A percentile compares a stretch with the other conserved stretches of the same genome.
Evolutionary conservation across 2,329 filamentous ascomycete species (phyloP).

Genomic region (Stachybotrys chlorohalonatus): DNA sequence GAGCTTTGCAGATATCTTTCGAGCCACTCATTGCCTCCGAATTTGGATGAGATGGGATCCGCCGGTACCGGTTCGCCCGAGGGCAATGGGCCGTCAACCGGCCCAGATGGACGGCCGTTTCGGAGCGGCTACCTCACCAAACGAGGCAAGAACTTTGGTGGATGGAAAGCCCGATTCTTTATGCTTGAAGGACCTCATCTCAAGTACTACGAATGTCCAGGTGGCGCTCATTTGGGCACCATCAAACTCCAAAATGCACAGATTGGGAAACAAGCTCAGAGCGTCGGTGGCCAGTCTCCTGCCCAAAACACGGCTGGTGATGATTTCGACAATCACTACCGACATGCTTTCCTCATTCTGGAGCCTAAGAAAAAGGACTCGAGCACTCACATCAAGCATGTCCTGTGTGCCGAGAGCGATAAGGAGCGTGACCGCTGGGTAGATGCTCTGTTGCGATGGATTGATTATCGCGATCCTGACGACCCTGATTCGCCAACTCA

Average conservation of each 20-base stretch:
- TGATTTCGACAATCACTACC: slow-evolving; percentile 85
- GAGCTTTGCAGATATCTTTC: slow-evolving; percentile 83
- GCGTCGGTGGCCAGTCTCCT: slow-evolving; percentile 45
- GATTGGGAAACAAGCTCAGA: slow-evolving; percentile 77
- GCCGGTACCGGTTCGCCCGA: slow-evolving; percentile 13
- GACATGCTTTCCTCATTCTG: slow-evolving; percentile 88
- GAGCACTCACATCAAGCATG: slow-evolving; percentile 77
- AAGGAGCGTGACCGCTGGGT: slow-evolving; percentile 91
- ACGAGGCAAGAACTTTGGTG: slow-evolving; percentile 95
- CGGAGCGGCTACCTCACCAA: slow-evolving; percentile 93
- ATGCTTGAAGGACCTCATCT: slow-evolving; percentile 53
- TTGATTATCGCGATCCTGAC: slow-evolving; percentile 61
- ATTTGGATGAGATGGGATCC: slow-evolving; percentile 43
- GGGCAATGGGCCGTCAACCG: slow-evolving; percentile 27
- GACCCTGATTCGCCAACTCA: slow-evolving; percentile 27
- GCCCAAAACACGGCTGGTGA: slow-evolving; percentile 49
- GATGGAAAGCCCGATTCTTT: slow-evolving; percentile 82
- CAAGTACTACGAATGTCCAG: slow-evolving; percentile 86
- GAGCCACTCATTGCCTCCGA: slow-evolving; percentile 52
- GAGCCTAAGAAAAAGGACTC: slow-evolving; percentile 97
- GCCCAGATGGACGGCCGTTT: slow-evolving; percentile 56
- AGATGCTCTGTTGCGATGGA: slow-evolving; percentile 78
- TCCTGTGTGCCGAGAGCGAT: slow-evolving; percentile 92
- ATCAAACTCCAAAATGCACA: slow-evolving; percentile 88
- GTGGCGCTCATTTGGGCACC: slow-evolving; percentile 81